Percentiles rank a stretch among this genome's conserved stretches.
Evolutionary conservation across 257 asterid species (phyloP).

Genomic region (Nicotiana noctiflora): DNA sequence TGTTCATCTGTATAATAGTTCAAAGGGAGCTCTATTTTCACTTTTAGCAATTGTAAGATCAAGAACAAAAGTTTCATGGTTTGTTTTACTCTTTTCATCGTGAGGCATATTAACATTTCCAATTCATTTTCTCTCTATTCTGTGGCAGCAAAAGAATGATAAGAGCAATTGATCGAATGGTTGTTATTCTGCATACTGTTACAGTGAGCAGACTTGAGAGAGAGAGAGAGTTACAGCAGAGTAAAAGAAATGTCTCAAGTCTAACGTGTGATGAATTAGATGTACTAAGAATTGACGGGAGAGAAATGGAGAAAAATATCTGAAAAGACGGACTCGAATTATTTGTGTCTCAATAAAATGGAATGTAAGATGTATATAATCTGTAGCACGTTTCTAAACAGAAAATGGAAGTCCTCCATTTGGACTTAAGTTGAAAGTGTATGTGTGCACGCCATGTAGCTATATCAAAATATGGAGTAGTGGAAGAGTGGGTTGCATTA

Average conservation of each 20-base stretch:
- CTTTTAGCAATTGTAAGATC: not conserved
- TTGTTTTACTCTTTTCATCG: not conserved
- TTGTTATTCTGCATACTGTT: not conserved
- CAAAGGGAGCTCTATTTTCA: not conserved
- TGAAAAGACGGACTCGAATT: not conserved
- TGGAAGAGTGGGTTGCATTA: not conserved
- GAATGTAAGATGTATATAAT: not conserved
- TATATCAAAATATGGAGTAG: not conserved
- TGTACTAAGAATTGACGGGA: no score
- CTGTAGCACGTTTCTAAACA: not conserved
- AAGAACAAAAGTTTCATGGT: not conserved
- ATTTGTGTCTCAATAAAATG: not conserved
- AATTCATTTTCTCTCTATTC: no score
- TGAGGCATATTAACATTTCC: no score
- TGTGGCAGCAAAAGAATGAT: no score
- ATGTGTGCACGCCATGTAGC: conserved; percentile 2
- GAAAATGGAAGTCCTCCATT: not conserved
- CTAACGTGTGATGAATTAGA: no score
- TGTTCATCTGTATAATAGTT: not conserved
- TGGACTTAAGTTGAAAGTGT: not conserved
- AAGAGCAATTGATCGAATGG: no score
- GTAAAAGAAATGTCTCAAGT: no score
- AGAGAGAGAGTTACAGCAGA: no score
- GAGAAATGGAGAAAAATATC: not conserved
- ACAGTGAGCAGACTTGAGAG: no score